Evolutionary conservation across 2,329 filamentous ascomycete genomes (phyloP).

Genomic region (Sporothrix protearum): DNA sequence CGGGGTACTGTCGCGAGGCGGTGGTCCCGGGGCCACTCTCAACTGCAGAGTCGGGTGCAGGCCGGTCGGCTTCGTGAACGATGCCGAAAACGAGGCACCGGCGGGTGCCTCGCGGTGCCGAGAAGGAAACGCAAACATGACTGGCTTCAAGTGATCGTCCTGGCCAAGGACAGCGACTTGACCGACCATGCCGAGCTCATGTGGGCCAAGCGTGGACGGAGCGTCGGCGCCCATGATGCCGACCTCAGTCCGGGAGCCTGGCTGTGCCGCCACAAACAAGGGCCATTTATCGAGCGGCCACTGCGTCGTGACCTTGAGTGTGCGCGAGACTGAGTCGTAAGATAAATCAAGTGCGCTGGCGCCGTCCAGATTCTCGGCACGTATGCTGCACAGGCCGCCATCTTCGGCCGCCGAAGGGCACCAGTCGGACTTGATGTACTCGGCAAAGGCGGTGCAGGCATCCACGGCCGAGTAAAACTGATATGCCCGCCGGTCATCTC

Average conservation of each 20-base stretch:
- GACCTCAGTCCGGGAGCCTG: constrained; percentile 65
- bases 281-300: constrained; percentile 52
- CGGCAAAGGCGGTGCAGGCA: constrained; percentile 51
- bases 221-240: constrained; percentile 69
- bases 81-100: constrained; percentile 54
- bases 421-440: constrained; percentile 49
- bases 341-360: constrained; percentile 72
- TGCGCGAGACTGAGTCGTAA: constrained; percentile 64
- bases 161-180: constrained; percentile 75
- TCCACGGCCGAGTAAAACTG: constrained; percentile 70
- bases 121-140: constrained; percentile 78
- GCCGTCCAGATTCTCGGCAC: constrained; percentile 43
- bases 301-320: constrained; percentile 61
- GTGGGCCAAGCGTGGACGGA: constrained; percentile 56
- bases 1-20: constrained; percentile 39
- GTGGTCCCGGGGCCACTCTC: constrained; percentile 51
- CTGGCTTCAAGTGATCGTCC: constrained; percentile 66
- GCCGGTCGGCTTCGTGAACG: constrained; percentile 69
- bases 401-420: constrained; percentile 41
- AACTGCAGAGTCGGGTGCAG: constrained; percentile 79
- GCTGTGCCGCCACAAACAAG: constrained; percentile 41
- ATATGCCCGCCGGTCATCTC: constrained; percentile 55
- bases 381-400: constrained; percentile 49
- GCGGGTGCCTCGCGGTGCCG: constrained; percentile 62
- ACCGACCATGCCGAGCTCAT: constrained; percentile 76